These are phyloP conservation scores for Penicillium sp. DNA, from an alignment of 2,329 filamentous ascomycete species.

Conservation along the genomic window DNA sequence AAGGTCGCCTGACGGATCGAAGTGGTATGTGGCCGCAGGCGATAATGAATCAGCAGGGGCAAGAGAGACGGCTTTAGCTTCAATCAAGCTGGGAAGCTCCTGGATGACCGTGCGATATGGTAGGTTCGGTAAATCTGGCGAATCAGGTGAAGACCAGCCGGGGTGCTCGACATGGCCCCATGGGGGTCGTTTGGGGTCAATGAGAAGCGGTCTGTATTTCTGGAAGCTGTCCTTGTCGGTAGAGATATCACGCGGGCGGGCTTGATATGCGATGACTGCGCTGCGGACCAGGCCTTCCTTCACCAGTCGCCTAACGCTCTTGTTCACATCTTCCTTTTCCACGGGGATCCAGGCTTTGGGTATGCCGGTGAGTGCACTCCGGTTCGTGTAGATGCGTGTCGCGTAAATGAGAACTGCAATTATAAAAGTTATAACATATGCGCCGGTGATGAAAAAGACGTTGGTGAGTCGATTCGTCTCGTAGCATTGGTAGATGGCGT, in stretches of 20 bases:
- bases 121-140: slow-evolving; percentile 71
- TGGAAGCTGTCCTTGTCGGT: slow-evolving; percentile 37
- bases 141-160: slow-evolving; percentile 82
- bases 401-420: slow-evolving; percentile 74
- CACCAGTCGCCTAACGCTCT: slow-evolving; percentile 72
- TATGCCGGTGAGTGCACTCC: slow-evolving; percentile 73
- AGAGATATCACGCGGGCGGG: slow-evolving; percentile 62
- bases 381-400: slow-evolving; percentile 80
- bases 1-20: slow-evolving; percentile 32
- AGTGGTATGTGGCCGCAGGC: slow-evolving; percentile 41
- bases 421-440: slow-evolving; percentile 69
- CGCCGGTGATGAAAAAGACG: slow-evolving; percentile 74
- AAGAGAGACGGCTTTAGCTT: slow-evolving; percentile 87
- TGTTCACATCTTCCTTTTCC: slow-evolving; percentile 77
- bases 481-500: slow-evolving; percentile 75
- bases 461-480: slow-evolving; percentile 67
- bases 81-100: slow-evolving; percentile 84
- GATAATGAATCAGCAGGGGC: slow-evolving; percentile 59
- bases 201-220: slow-evolving; percentile 30
- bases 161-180: slow-evolving; percentile 86
- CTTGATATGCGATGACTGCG: slow-evolving; percentile 75
- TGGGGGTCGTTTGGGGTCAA: slow-evolving; percentile 49
- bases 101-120: slow-evolving; percentile 77
- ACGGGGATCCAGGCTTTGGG: slow-evolving; percentile 84
- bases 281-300: slow-evolving; percentile 69